These are phyloP conservation scores for Leishmania major DNA, from an alignment of 208 protist species.

Conservation along the genomic window DNA sequence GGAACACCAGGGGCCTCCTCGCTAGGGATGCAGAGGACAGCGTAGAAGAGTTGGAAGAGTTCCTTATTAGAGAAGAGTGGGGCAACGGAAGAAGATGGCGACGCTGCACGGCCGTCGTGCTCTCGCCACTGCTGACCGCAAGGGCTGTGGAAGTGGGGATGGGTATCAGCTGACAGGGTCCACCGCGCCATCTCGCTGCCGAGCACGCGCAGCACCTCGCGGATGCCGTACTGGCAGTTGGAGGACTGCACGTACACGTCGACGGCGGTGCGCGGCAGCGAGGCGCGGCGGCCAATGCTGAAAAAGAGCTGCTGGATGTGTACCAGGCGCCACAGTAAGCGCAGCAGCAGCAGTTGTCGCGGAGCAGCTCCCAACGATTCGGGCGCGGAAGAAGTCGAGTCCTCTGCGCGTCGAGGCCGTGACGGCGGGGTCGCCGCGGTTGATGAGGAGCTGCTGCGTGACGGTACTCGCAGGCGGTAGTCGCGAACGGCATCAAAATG, in stretches of 20 bases:
- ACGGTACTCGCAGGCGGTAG: conserved; percentile 7
- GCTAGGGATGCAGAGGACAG: conserved; percentile 21
- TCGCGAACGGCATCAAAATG: conserved; percentile 30
- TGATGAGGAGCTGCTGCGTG: background rate
- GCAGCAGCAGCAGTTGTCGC: conserved; percentile 13
- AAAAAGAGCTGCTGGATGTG: conserved; percentile 24
- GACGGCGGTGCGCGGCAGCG: conserved; percentile 19
- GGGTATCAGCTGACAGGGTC: background rate
- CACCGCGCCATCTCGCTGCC: conserved; percentile 14
- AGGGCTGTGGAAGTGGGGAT: background rate
- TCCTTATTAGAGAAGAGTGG: background rate
- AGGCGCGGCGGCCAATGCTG: conserved; percentile 19
- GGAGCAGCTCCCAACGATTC: background rate
- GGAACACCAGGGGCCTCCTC: conserved; percentile 30
- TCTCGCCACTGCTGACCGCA: background rate
- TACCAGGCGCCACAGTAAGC: conserved; percentile 25
- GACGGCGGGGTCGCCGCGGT: background rate
- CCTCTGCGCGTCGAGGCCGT: background rate
- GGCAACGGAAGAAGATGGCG: background rate
- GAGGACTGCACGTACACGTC: conserved; percentile 19
- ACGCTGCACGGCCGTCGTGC: background rate
- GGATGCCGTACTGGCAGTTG: conserved; percentile 23
- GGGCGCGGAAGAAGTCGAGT: background rate
- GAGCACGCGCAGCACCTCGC: conserved; percentile 27
- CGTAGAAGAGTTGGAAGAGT: conserved; percentile 28